Percentiles rank a stretch among this genome's conserved stretches.
These are phyloP conservation scores for Primulina tabacum DNA, from an alignment of 257 asterid species.

Conservation along the genomic window DNA sequence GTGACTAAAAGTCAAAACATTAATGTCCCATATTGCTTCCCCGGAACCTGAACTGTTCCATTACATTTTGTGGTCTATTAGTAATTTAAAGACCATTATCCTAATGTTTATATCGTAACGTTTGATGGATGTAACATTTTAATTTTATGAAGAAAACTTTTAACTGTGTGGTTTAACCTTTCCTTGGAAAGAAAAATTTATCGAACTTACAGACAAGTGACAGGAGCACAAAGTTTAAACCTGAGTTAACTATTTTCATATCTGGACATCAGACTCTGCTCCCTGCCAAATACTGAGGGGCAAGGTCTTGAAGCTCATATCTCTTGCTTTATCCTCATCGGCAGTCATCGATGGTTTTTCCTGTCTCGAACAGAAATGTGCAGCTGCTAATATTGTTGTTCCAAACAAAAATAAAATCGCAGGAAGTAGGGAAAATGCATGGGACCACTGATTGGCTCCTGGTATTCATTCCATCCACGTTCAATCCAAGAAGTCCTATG, in stretches of 20 bases:
- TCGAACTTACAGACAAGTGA: constrained; percentile 20
- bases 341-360: constrained; percentile 31
- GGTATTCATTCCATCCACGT: constrained; percentile 28
- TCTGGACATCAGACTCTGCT: constrained; percentile 48
- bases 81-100: no score
- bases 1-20: no score
- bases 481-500: constrained; percentile 31
- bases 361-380: constrained; percentile 36
- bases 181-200: neutral
- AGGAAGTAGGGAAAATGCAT: constrained; percentile 18
- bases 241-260: constrained; percentile 25
- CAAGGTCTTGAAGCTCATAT: constrained; percentile 25
- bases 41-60: no score
- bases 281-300: constrained; percentile 38
- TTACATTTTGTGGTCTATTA: neutral
- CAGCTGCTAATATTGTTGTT: constrained; percentile 31
- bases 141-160: neutral
- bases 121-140: neutral
- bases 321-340: constrained; percentile 24
- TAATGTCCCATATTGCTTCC: no score
- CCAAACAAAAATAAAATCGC: constrained; percentile 35
- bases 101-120: no score
- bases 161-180: neutral
- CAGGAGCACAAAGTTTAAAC: constrained; percentile 1
- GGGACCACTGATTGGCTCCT: no score